Evolutionary conservation across 2,329 filamentous ascomycete species (phyloP), one percentile per base, ranked within the genome.

Genomic region (Pseudopyricularia cyperi): DNA sequence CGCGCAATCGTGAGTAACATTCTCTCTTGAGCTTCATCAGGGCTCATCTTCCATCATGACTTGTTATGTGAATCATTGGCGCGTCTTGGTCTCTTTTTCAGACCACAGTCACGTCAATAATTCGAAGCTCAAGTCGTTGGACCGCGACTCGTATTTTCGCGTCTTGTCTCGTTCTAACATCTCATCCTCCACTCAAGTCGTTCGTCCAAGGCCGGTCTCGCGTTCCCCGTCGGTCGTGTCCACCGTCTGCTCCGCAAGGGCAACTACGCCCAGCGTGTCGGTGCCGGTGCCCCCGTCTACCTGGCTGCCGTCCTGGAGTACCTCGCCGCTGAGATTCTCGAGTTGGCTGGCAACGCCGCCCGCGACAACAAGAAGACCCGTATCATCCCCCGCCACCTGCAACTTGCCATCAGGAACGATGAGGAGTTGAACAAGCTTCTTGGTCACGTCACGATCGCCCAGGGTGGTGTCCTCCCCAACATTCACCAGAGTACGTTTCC

Each of bases 311-410:
- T 98, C 53, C 86, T 98, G 58, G 93, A 98, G 75, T 98, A 98
- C 69, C 77, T 98, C 60, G 96, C 93, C 55, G 91, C 91, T 58
- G 91, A 98, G 81, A 91, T 98, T 47, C 85, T 98, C 63, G 93
- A 98, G 71, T 79, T 98, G 59, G 93, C 93, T 68, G 93, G 93
- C 70, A 98, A 98, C 69, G 93, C 93, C 52, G 93, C 93, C 70
- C 97, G 97, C 79, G 93, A 98, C 71, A 86, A 97, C 66, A 98
- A 97, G 74, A 93, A 97, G 74, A 98, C 97, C 83, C 93, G 93
- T 72, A 98, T 98, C 71, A 97, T 91, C 12, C 93, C 93, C 53
- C 90, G 93, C 69, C 93, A 98, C 71, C 75, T 98, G 58, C 93
- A 98, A 71, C 87, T 98, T 57, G 93, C 93, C 63, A 98, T 98